Base-by-base conservation (phyloP, 768 basidiomycete species). In the Macrocybe gigantea region DNA sequence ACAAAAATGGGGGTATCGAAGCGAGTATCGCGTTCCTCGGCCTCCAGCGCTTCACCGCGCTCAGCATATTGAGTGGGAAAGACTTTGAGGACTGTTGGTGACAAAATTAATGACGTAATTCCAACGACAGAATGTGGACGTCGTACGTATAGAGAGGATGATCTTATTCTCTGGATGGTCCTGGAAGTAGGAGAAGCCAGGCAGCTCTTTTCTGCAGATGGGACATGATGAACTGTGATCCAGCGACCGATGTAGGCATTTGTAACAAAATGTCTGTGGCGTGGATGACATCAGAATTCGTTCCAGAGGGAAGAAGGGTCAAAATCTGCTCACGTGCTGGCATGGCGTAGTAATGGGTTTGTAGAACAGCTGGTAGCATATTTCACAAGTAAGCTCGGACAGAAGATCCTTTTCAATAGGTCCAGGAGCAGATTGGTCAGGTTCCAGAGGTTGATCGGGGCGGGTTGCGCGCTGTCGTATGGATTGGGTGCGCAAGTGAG, bases 261-360 rank as follows among this genome's bases (percentile, higher is more conserved):
- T 82, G 6, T 80, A 71, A 61, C 95, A 98, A 67, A 93, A 98
- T 0, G 93, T 93, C 90, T 94, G 57, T 7, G 42, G 14, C 5
- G 48, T 49, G 53, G 53, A 40, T 32, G 30, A 32, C 31, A 34
- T 45, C 22, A 1, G 13, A 29, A 14, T 36, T 41, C 49, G 50
- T 55, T 15, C 50, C 11, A 48, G 42, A 54, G 46, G 45, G 42
- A 14, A 4, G 14, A 38, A 14, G 11, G 11, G 32, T 4, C 13
- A 10, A 15, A 11, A 44, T 7, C 32, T 5, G 74, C 84, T 59
- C 60, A 89, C 91, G 68, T 98, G 95, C 64, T 97, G 94, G 65
- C 95, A 97, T 9, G 91, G 89, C 3, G 94, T 89, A 11, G 95
- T 97, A 44, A 93, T 74, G 5, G 95, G 93, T 53, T 90, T 82